Base-by-base conservation (phyloP, 768 basidiomycete species). In the Mycena indigotica region DNA sequence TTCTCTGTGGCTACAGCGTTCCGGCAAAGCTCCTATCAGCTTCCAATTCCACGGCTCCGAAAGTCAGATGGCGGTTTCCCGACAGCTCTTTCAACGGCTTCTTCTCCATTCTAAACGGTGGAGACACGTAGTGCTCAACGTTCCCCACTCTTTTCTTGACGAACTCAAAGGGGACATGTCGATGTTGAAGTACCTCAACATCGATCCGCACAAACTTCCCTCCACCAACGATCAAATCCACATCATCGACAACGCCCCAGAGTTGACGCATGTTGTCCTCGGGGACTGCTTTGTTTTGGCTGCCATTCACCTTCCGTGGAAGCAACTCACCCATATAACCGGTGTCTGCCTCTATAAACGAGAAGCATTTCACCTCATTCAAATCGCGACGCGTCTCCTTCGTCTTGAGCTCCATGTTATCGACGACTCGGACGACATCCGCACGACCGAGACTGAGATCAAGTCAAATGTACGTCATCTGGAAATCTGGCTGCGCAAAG, bases 121-220 rank as follows among this genome's bases (percentile, higher is more conserved):
- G 58, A 54, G 52, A 17, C 17, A 52, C 24, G 15, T 52, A 23
- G 32, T 40, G 19, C 2, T 60, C 1, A 1, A 23, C 5, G 12
- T 49, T 32, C 50, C 58, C n/a, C 40, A 48, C n/a, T 10, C 35
- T 3, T 2, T 28, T 0, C 32, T 56, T 16, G 26, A n/a, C 24
- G 2, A 51, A 2, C 45, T 55, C 38, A 29, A 38, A 19, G 53
- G 50, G 4, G 54, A 60, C 6, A 55, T 60, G 53, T 54, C 58
- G 16, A 30, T 52, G 4, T 50, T 60, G n/a, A 38, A 39, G 26
- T 13, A 29, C 3, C n/a, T 56, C 28, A 40, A 26, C 5, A 28
- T 60, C 15, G 50, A 54, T 8, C 54, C 58, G 2, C 28, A 8
- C 24, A 26, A n/a, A 0, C 13, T 30, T 2, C 50, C 39, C 10